Evolutionary conservation across 1,284 basidiomycete species (phyloP), one percentile per base, ranked within the genome.

Genomic region (Malassezia psittaci): DNA sequence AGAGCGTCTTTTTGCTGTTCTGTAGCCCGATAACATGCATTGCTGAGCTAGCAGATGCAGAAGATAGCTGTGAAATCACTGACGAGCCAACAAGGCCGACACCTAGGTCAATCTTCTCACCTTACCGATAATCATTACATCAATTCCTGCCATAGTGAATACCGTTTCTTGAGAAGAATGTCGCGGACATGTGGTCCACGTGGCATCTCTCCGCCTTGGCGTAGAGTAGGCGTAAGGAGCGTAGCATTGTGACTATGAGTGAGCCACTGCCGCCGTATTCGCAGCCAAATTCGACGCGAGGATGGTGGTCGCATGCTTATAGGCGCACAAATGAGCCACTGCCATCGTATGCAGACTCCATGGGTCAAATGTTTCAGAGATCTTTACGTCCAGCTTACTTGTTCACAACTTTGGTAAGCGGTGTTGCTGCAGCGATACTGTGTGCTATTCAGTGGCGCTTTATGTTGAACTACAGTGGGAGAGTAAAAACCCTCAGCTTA

Each of bases 81-180:
- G 68, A 63, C 3, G 61, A 55, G 29, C 72, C 72, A n/a, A 74
- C 72, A 15, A 74, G 62, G 15, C 72, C 72, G 16, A 72, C 72
- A 53, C 39, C 39, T 41, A 21, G 2, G 13, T 41, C 9, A 41
- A 21, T 8, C 16, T 21, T 9, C 39, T 9, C 13, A 41, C 39
- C 24, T 9, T 41, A 41, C 54, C 55, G 16, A 57, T 57, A 37
- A 57, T 41, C 13, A 51, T 51, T 40, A 57, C 51, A 40, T 57
- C 55, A 16, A 57, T 51, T 19, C 38, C 42, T 32, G 54, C 29
- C 54, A 57, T 57, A 11, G 48, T 44, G 32, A 12, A 35, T 29
- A 4, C 7, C 24, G 24, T 29, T 29, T 7, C 4, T 29, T 3
- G 24, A 29, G 24, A 29, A 29, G 24, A 29, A 29, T 7, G 24